Percentiles rank a stretch among this genome's conserved stretches.
These are phyloP conservation scores for Penicillium manginii DNA, from an alignment of 495 filamentous ascomycete species.

Conservation along the genomic window DNA sequence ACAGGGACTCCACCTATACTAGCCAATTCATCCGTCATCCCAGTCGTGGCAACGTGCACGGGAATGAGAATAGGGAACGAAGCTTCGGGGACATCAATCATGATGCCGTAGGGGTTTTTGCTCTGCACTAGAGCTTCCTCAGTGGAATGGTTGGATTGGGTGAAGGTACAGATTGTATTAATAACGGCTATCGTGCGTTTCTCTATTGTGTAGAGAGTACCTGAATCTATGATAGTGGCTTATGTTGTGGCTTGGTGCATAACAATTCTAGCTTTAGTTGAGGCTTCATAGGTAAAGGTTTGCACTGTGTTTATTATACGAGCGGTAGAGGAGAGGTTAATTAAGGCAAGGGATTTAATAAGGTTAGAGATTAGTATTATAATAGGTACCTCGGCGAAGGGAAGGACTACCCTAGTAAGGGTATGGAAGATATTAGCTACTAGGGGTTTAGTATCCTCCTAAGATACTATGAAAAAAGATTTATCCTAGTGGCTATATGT, in stretches of 20 bases:
- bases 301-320: constrained; percentile 32
- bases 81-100: constrained; percentile 42
- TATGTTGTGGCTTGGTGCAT: constrained; percentile 83
- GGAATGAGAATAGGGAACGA: constrained; percentile 54
- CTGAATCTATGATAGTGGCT: constrained; percentile 64
- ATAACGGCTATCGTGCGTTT: constrained; percentile 82
- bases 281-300: constrained; percentile 17
- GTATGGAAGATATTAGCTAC: constrained; percentile 80
- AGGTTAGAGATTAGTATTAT: constrained; percentile 26
- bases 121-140: constrained; percentile 55
- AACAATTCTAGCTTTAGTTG: constrained; percentile 51
- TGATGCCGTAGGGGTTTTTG: constrained; percentile 36
- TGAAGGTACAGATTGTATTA: constrained; percentile 68
- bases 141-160: constrained; percentile 41
- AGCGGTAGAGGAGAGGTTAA: constrained; percentile 35
- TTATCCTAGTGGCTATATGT: constrained; percentile 94
- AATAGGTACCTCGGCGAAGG: constrained; percentile 32
- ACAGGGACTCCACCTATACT: constrained; percentile 57
- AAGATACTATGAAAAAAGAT: constrained; percentile 87
- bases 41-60: constrained; percentile 42
- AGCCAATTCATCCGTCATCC: constrained; percentile 47
- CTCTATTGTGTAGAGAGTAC: constrained; percentile 85
- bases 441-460: constrained; percentile 69
- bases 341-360: constrained; percentile 29
- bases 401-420: constrained; percentile 52